Percentiles rank a stretch among this genome's conserved stretches.
Conservation (phyloP, 768 basidiomycete genomes). For the Cyathus striatus region DNA sequence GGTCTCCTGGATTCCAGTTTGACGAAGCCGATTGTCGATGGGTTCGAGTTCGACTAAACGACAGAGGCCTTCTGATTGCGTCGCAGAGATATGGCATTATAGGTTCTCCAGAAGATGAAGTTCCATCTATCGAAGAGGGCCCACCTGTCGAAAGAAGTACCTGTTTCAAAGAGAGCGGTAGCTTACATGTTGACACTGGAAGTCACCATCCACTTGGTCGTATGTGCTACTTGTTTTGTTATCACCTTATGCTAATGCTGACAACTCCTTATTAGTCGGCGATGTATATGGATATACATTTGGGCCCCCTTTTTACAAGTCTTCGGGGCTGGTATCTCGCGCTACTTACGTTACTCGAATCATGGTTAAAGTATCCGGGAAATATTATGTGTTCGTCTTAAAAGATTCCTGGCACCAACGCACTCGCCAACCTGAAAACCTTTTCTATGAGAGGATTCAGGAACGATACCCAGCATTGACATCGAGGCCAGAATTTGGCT, state of each 20-base stretch:
- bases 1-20: background rate
- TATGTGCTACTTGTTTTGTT: background rate
- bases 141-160: too few species aligned
- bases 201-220: too few species aligned
- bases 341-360: constrained; percentile 1
- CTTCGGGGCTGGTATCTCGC: background rate
- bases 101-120: too few species aligned
- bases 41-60: background rate
- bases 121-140: too few species aligned
- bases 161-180: background rate
- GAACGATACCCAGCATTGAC: too few species aligned
- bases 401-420: constrained; percentile 3
- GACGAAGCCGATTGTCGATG: background rate
- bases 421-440: background rate
- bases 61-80: too few species aligned
- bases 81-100: too few species aligned
- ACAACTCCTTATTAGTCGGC: background rate
- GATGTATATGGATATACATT: background rate
- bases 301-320: background rate
- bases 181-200: background rate
- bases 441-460: constrained; percentile 1
- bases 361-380: background rate
- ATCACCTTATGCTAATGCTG: background rate
- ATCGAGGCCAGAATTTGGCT: too few species aligned
- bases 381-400: background rate